Evolutionary conservation across 2,329 filamentous ascomycete species (phyloP), one percentile per base, ranked within the genome.

Genomic region (Cladophialophora chaetospira): DNA sequence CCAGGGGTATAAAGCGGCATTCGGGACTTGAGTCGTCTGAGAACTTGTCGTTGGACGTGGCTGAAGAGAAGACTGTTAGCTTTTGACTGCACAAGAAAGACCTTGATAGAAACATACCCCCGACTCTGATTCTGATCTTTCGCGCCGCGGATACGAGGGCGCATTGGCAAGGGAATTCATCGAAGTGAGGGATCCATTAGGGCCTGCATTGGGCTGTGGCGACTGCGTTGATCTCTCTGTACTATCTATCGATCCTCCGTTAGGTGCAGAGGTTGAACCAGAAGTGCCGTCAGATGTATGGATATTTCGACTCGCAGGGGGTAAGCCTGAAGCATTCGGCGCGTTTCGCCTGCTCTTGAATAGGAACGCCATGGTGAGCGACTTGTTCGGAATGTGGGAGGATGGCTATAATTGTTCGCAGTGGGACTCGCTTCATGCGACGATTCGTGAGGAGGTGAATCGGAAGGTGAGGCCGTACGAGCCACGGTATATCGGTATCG

Each of bases 1-100:
- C 94, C 94, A 99, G 0, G 94, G 94, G 70, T 97, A 99, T 53
- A 96, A 84, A 4, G 91, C 91, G 36, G 87, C 79, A 72, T 92
- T 94, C 36, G 85, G 81, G 61, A 84, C 82, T 63, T 82, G 65
- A 80, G 75, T 40, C 68, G 65, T 60, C 72, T 70, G 65, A 67
- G 73, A 36, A 57, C 64, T 61, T 62, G 44, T 33, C 57, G 49
- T 33, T 35, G 63, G 60, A 15, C 59, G 53, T 26, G 53, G 55
- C 62, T 65, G 55, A 19, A 47, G 19, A 35, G 31, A 42, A 25
- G 48, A 8, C 9, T n/a, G 51, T 56, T 45, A 62, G 44, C 23
- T 21, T 29, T 43, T 23, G 4, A 26, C 6, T 2, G 2, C 2
- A 25, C 4, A 23, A 44, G 6, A 21, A 3, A 21, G 36, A 15